Percentiles rank a stretch among this genome's conserved stretches.
Evolutionary conservation across 2,329 filamentous ascomycete genomes (phyloP).

Genomic region (Moelleriella libera): DNA sequence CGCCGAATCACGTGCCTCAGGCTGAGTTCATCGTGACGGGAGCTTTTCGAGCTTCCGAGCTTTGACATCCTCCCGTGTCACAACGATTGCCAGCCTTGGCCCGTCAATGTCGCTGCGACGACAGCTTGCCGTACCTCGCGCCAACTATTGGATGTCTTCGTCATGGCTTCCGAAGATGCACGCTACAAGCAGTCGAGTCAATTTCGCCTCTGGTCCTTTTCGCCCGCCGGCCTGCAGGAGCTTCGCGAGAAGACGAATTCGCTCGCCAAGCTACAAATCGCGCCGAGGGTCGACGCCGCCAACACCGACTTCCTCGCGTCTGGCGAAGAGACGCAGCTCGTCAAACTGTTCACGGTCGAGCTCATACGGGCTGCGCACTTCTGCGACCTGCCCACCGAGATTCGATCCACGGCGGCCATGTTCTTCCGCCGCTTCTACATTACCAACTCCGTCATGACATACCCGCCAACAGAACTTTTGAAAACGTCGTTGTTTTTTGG

Average conservation of each 20-base stretch:
- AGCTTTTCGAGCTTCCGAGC: no score
- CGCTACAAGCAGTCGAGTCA: slow-evolving; percentile 84
- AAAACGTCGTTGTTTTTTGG: slow-evolving; percentile 87
- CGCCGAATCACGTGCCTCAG: background rate
- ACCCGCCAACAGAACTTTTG: slow-evolving; percentile 78
- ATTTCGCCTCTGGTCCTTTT: slow-evolving; percentile 87
- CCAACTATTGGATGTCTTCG: background rate
- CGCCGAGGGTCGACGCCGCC: slow-evolving; percentile 37
- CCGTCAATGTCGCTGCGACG: no score
- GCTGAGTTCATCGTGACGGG: no score
- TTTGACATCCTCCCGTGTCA: no score
- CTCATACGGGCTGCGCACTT: slow-evolving; percentile 42
- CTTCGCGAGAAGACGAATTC: slow-evolving; percentile 69
- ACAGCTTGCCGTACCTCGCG: background rate
- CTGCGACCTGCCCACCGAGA: slow-evolving; percentile 34
- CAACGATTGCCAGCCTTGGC: no score
- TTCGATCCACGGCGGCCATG: slow-evolving; percentile 59
- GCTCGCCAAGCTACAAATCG: slow-evolving; percentile 51
- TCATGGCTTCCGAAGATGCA: slow-evolving; percentile 74
- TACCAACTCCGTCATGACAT: slow-evolving; percentile 91
- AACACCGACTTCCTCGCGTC: slow-evolving; percentile 64
- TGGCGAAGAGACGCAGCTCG: slow-evolving; percentile 68
- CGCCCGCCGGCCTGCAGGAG: slow-evolving; percentile 52
- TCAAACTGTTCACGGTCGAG: slow-evolving; percentile 60
- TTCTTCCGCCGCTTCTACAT: slow-evolving; percentile 93